Base-by-base conservation (phyloP, 106 monocot species). In the Narthecium ossifragum region DNA sequence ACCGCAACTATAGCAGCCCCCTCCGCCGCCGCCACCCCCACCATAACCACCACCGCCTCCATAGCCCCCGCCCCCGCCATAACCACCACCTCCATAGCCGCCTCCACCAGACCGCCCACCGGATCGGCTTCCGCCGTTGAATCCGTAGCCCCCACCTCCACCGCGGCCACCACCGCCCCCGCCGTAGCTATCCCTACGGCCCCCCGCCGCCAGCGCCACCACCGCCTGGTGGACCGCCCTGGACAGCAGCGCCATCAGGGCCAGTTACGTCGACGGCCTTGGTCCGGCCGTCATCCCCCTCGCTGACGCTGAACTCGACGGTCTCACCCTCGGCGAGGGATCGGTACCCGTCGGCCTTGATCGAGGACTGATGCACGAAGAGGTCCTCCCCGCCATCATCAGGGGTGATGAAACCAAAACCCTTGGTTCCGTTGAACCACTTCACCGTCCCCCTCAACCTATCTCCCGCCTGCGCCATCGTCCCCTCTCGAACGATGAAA, bases 361-460 rank as follows among this genome's bases (percentile, higher is more conserved):
- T 72, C 23, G 78, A 73, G 18, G 67, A 57, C 63, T 78, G 78
- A 57, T 78, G 78, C 12, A 78, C 77, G 62, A 78, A 66, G 20
- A 78, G 54, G 25, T 78, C 78, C 41, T 72, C 78, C 5, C 50
- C 22, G 22, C 78, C 78, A 48, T 47, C 37, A 20, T 80, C 70
- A 0, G 79, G 79, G 2, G 39, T 55, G 59, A 79, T 79, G 73
- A 79, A 79, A 1, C 79, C 79, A 64, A 79, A 79, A 1, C 79
- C 79, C 66, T 71, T 78, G n/a, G 65, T 31, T 8, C 33, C 66
- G 55, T 71, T 66, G 61, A 78, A 78, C 77, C 77, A 71, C 55
- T 66, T 71, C 61, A 78, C 77, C 66, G 25, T 61, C 24, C 77
- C 77, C 61, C 38, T 78, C 49, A 34, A 45, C 38, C 75, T 61